Percentiles rank a stretch among this genome's conserved stretches.
Conservation (phyloP, 768 basidiomycete genomes). For the Russula vinacea region DNA sequence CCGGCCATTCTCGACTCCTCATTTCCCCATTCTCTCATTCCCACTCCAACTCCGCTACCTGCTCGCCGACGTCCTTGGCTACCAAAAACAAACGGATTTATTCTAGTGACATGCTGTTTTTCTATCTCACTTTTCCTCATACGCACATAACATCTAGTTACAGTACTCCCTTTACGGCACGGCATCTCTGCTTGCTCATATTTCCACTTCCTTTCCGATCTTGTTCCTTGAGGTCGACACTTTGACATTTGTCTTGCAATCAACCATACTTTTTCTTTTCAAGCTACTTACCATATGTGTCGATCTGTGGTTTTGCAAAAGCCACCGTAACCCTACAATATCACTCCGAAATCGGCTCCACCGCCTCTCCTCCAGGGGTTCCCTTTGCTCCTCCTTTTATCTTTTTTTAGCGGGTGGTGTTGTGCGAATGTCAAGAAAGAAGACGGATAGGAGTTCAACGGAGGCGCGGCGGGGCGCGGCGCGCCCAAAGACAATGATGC, state of each 20-base stretch:
- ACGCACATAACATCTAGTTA: conserved; percentile 6
- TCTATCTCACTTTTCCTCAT: conserved; percentile 8
- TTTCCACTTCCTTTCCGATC: neutral
- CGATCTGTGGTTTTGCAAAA: neutral
- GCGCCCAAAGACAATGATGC: neutral
- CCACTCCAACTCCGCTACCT: neutral
- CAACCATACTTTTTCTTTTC: neutral
- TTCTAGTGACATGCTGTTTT: neutral
- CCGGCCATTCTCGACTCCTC: neutral
- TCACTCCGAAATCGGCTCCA: neutral
- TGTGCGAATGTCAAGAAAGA: neutral
- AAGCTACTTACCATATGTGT: neutral
- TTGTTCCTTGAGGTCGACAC: neutral
- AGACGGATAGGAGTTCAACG: neutral
- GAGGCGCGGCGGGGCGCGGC: neutral
- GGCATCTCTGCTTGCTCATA: neutral
- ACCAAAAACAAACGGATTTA: conserved; percentile 12
- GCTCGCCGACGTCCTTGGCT: neutral
- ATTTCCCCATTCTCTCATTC: neutral
- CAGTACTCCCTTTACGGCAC: neutral
- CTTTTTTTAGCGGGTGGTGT: neutral
- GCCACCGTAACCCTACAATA: neutral
- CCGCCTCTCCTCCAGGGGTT: neutral
- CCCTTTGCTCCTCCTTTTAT: neutral
- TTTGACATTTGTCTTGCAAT: conserved; percentile 3